Evolutionary conservation across 495 filamentous ascomycete genomes (phyloP).

Genomic region (Penicillium diatomitis): DNA sequence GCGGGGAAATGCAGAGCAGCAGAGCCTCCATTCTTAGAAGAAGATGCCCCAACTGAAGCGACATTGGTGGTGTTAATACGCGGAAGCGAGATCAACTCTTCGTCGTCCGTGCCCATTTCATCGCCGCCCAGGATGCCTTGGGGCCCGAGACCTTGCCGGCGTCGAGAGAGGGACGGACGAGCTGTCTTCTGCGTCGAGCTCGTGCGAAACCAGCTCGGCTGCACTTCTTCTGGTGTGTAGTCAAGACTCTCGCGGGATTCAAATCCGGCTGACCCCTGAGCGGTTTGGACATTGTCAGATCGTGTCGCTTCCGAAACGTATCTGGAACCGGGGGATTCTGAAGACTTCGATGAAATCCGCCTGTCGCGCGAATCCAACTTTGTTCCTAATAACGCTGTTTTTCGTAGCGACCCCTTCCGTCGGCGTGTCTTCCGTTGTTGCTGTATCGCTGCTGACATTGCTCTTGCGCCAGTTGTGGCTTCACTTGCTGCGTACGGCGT

Average conservation of each 20-base stretch:
- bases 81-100: constrained; percentile 57
- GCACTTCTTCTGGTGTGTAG: constrained; percentile 8
- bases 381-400: constrained; percentile 68
- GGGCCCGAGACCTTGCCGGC: constrained; percentile 27
- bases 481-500: constrained; percentile 12
- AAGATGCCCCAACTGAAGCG: constrained; percentile 7
- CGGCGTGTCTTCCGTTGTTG: constrained; percentile 62
- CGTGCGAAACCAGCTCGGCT: constrained; percentile 20
- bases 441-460: constrained; percentile 47
- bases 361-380: constrained; percentile 43
- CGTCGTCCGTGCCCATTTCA: constrained; percentile 70
- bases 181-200: constrained; percentile 15
- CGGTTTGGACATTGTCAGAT: constrained; percentile 11
- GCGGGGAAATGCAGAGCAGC: constrained; percentile 28
- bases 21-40: not conserved
- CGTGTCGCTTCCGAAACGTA: constrained; percentile 5
- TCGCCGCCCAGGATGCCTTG: constrained; percentile 53
- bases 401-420: constrained; percentile 69
- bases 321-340: constrained; percentile 25
- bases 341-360: constrained; percentile 22
- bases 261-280: constrained; percentile 11
- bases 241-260: constrained; percentile 12
- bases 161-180: constrained; percentile 15
- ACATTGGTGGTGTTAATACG: constrained; percentile 19
- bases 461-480: constrained; percentile 28